Base-by-base conservation (phyloP, 306 rosid genomes). In the Alnus rubra region DNA sequence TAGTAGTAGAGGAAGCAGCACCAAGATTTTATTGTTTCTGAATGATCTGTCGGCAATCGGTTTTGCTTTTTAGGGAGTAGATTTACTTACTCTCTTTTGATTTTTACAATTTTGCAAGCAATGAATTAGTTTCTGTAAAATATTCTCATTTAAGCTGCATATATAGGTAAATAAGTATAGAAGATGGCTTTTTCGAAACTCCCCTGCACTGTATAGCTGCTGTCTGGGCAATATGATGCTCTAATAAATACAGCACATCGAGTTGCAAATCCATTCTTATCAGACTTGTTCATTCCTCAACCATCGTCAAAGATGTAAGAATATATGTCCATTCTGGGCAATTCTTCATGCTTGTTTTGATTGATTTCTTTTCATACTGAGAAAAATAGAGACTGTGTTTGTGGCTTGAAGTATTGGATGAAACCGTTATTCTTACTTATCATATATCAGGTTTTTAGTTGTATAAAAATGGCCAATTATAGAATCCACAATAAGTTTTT, bases 1-100 rank as follows among this genome's bases (percentile, higher is more conserved):
- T 91, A 71, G 98, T 95, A 42, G 84, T 95, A 37, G 98, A 95
- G 88, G 98, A 95, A 84, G 97, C 89, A 42, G n/a, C n/a, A n/a
- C n/a, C n/a, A n/a, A n/a, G n/a, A 4, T 45, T 13, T 39, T 1
- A 13, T 4, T 63, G 48, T 14, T 64, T 64, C 47, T 6, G 48
- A 64, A 15, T 64, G 48, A 37, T 6, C 35, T 6, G 2, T 13
- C 11, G 52, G 42, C 39, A 62, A 5, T 37, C 73, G 76, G 37
- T 69, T 56, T 16, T 55, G 64, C 64, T 23, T 56, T 15, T 64
- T 64, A 8, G 63, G 19, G 11, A 2, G 33, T 56, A 19, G 31
- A 12, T 33, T 63, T 4, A n/a, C 9, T 33, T n/a, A n/a, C n/a
- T n/a, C 42, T 63, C 45, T 23, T 16, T 71, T 39, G 33, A 59